Percentiles rank a stretch among this genome's conserved stretches.
Evolutionary conservation across 2,329 filamentous ascomycete species (phyloP).

Genomic region (Zymoseptoria pseudotritici): DNA sequence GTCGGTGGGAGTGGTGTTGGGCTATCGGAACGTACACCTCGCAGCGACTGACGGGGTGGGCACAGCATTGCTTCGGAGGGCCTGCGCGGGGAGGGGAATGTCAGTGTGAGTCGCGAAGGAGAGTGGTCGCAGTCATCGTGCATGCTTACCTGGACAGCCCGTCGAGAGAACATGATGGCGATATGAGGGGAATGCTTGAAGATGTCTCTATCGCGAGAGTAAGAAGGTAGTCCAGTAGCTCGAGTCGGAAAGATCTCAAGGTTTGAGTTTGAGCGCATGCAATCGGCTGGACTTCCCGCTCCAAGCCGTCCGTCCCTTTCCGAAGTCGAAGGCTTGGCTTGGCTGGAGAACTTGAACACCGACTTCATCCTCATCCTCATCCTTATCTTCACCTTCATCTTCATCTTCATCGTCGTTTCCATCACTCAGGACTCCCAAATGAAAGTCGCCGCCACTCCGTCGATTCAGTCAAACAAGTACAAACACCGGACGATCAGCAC

Average conservation of each 20-base stretch:
- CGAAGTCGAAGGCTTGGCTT: no score
- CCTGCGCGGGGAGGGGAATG: slow-evolving; percentile 32
- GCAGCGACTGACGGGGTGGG: slow-evolving; percentile 44
- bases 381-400: neutral
- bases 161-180: slow-evolving; percentile 20
- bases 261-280: neutral
- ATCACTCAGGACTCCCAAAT: no score
- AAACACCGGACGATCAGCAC: no score
- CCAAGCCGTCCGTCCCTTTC: no score
- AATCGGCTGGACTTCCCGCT: no score
- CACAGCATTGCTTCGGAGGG: slow-evolving; percentile 48
- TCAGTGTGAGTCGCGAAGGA: slow-evolving; percentile 18
- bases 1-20: slow-evolving; percentile 2
- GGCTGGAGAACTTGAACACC: no score
- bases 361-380: no score
- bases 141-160: slow-evolving; percentile 17
- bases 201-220: neutral
- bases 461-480: no score
- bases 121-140: slow-evolving; percentile 2
- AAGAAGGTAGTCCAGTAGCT: neutral
- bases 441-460: no score
- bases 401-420: no score
- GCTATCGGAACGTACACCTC: slow-evolving; percentile 42
- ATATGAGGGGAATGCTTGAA: neutral
- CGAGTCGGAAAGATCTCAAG: slow-evolving; percentile 6